These are phyloP conservation scores for Saccharum officinarum DNA, from an alignment of 176 grass and related monocot genomes.

Conservation along the genomic window DNA sequence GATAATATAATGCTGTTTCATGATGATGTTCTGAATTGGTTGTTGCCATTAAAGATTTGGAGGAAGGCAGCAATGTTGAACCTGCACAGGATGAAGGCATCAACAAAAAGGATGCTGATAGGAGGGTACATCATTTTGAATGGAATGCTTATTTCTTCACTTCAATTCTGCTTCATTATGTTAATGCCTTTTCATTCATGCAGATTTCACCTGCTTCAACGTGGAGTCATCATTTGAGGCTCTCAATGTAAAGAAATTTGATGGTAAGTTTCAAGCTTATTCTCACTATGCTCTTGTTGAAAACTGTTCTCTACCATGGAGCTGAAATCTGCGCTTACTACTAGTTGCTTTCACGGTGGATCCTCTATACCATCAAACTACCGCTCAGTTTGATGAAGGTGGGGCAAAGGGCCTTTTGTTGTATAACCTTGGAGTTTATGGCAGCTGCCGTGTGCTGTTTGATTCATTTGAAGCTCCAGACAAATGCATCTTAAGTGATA, in stretches of 20 bases:
- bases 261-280: constrained; percentile 57
- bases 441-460: constrained; percentile 75
- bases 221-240: constrained; percentile 88
- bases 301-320: constrained; percentile 26
- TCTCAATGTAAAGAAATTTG: constrained; percentile 97
- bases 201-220: constrained; percentile 86
- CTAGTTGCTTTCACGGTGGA: constrained; percentile 91
- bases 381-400: constrained; percentile 98
- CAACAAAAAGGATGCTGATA: constrained; percentile 77
- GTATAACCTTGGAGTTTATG: constrained; percentile 93
- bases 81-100: constrained; percentile 43
- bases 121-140: constrained; percentile 54
- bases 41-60: constrained; percentile 38
- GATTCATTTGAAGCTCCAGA: constrained; percentile 93
- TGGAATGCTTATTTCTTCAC: constrained; percentile 20
- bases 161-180: constrained; percentile 30
- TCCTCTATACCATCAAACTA: constrained; percentile 96
- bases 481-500: constrained; percentile 55
- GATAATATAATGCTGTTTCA: constrained; percentile 14
- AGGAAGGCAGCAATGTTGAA: constrained; percentile 36
- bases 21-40: constrained; percentile 11
- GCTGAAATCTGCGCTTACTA: constrained; percentile 21
- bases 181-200: constrained; percentile 23
- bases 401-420: constrained; percentile 93
- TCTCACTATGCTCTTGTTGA: constrained; percentile 26